Evolutionary conservation across 2,329 filamentous ascomycete species (phyloP).

Genomic region (Chaetomium olivaceum): DNA sequence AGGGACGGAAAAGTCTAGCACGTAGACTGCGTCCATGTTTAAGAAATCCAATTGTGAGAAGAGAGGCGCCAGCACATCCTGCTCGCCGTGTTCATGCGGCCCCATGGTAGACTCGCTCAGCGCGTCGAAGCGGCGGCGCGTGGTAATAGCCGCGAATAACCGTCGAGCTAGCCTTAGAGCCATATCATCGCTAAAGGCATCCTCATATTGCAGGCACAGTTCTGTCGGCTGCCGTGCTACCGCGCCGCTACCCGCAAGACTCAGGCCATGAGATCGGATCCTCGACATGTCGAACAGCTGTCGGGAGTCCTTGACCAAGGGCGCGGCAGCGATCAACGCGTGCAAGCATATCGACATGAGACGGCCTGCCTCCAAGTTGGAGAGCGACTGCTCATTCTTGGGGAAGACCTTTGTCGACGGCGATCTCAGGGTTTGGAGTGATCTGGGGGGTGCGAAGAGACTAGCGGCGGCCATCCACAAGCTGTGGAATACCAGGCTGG

Average conservation of each 20-base stretch:
- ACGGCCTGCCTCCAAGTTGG: slow-evolving; percentile 53
- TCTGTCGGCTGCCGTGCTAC: slow-evolving; percentile 49
- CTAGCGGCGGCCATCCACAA: slow-evolving; percentile 62
- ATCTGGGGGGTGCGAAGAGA: slow-evolving; percentile 57
- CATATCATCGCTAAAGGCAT: slow-evolving; percentile 62
- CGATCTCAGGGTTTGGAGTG: slow-evolving; percentile 45
- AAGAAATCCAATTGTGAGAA: slow-evolving; percentile 57
- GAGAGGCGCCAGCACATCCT: slow-evolving; percentile 51
- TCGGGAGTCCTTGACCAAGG: slow-evolving; percentile 49
- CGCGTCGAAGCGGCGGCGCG: slow-evolving; percentile 53
- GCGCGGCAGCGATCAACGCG: slow-evolving; percentile 60
- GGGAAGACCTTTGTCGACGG: slow-evolving; percentile 43
- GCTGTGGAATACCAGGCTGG: slow-evolving; percentile 62
- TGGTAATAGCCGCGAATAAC: slow-evolving; percentile 58
- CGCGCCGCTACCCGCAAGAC: slow-evolving; percentile 49
- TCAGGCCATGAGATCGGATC: slow-evolving; percentile 56
- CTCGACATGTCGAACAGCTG: slow-evolving; percentile 61
- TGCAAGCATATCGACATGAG: slow-evolving; percentile 63
- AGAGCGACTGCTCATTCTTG: slow-evolving; percentile 41
- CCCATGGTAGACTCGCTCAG: slow-evolving; percentile 43
- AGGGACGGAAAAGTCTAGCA: slow-evolving; percentile 51
- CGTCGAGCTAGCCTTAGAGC: slow-evolving; percentile 60
- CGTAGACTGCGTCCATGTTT: slow-evolving; percentile 46
- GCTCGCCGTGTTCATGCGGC: slow-evolving; percentile 36
- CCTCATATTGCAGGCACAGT: slow-evolving; percentile 62